phyloP scores from a whole-genome alignment of 176 grass and related monocot genomes.

The Rhynchospora breviuscula region DNA sequence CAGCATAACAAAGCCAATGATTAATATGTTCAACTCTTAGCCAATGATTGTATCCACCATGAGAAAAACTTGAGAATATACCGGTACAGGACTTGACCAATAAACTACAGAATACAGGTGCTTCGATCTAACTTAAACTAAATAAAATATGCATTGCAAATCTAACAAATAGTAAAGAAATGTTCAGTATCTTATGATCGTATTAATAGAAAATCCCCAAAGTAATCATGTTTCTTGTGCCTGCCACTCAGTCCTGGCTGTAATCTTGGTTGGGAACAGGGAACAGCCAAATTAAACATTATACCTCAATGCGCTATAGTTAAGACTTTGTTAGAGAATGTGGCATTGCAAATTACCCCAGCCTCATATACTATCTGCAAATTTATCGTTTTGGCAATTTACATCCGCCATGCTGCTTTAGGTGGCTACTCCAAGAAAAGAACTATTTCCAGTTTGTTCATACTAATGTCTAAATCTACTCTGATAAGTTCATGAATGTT shows the following conservation, averaged over 20 bases:
- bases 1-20: background rate
- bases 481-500: background rate
- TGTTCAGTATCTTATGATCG: background rate
- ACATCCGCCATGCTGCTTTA: background rate
- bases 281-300: background rate
- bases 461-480: background rate
- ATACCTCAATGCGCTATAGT: background rate
- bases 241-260: background rate
- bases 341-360: background rate
- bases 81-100: background rate
- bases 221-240: background rate
- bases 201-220: background rate
- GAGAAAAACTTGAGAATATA: background rate
- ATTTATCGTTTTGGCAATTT: background rate
- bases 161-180: background rate
- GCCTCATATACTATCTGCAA: background rate
- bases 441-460: background rate
- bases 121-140: background rate
- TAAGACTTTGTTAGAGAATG: background rate
- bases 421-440: background rate
- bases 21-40: background rate
- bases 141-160: background rate
- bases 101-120: background rate
- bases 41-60: background rate
- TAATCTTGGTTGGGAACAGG: background rate